These are phyloP conservation scores for Flammula alnicola DNA, from an alignment of 1,284 basidiomycete species.

Conservation along the genomic window DNA sequence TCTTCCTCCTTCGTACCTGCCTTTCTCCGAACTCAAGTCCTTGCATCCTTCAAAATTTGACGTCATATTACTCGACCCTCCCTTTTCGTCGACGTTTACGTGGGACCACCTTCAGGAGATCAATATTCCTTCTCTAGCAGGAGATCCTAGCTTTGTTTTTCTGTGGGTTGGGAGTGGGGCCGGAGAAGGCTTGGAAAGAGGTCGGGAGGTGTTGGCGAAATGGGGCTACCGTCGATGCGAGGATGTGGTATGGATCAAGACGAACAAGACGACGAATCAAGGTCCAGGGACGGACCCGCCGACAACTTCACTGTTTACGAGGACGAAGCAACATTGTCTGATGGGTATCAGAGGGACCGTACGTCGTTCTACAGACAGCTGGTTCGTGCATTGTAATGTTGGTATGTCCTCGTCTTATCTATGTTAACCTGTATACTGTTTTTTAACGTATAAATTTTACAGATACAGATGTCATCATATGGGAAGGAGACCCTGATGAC, in stretches of 20 bases:
- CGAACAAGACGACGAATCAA: slow-evolving; percentile 71
- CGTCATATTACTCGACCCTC: slow-evolving; percentile 91
- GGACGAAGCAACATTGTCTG: slow-evolving; percentile 94
- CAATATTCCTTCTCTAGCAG: slow-evolving; percentile 83
- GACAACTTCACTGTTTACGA: slow-evolving; percentile 81
- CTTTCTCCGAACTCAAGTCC: slow-evolving; percentile 56
- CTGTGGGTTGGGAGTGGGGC: slow-evolving; percentile 96
- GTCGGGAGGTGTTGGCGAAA: slow-evolving; percentile 86
- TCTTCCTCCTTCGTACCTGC: slow-evolving; percentile 71
- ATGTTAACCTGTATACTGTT: slow-evolving; percentile 8
- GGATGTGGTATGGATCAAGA: slow-evolving; percentile 97
- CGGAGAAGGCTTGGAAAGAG: slow-evolving; percentile 89
- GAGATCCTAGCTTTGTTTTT: slow-evolving; percentile 93
- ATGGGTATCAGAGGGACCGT: slow-evolving; percentile 99
- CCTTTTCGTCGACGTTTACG: slow-evolving; percentile 79
- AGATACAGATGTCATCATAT: slow-evolving; percentile 97
- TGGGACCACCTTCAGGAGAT: slow-evolving; percentile 86
- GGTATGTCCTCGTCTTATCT: slow-evolving; percentile 50
- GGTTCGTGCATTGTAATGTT: slow-evolving; percentile 98
- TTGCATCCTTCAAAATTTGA: slow-evolving; percentile 84
- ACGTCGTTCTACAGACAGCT: slow-evolving; percentile 88
- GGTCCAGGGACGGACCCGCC: slow-evolving; percentile 86
- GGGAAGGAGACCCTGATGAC: slow-evolving; percentile 85
- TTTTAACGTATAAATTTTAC: slow-evolving; percentile 9
- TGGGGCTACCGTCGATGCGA: slow-evolving; percentile 98